Base-by-base conservation (phyloP, 345 rosid species). In the Limnanthes douglasii region DNA sequence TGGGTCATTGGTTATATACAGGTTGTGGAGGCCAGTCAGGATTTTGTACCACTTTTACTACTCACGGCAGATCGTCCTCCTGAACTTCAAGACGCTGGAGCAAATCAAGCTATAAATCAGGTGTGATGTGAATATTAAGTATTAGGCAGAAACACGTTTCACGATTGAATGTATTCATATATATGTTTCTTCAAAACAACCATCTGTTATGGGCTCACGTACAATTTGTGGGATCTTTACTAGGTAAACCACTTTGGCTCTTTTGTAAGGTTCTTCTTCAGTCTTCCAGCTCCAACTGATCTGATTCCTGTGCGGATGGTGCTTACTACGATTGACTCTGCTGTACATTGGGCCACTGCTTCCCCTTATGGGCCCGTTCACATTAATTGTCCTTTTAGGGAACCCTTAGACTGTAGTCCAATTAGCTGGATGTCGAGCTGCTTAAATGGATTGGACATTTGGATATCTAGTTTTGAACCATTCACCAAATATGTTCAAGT, bases 1-100 rank as follows among this genome's bases (percentile, higher is more conserved):
- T 23, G 25, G 18, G 30, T 25, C n/a, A 26, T 25, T 43, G 40
- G 27, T 26, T 35, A 41, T 33, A 27, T 53, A 31, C 65, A 88
- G 97, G 97, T 88, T 41, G 97, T 88, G 33, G 97, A 88, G 66
- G 97, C 97, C 45, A 82, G 93, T 62, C 90, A 88, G 58, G 95
- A 82, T 70, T 76, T 73, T 55, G 53, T 88, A 51, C 97, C 97
- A 9, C 57, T 88, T 62, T 42, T 88, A 43, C 64, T 88, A 39
- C 73, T 82, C 39, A 78, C 95, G 9, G 97, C 97, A 31, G 97
- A 88, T 56, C 97, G 97, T 34, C 97, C 97, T 60, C 84, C 83
- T 27, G 97, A 88, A 66, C 93, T 88, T 60, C 85, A 59, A 37
- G 81, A 76, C 32, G 67, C 67, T 61, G 97, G 97, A 32, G 97